Evolutionary conservation across 768 basidiomycete species (phyloP), one percentile per base, ranked within the genome.

Genomic region (Amanita inopinata): DNA sequence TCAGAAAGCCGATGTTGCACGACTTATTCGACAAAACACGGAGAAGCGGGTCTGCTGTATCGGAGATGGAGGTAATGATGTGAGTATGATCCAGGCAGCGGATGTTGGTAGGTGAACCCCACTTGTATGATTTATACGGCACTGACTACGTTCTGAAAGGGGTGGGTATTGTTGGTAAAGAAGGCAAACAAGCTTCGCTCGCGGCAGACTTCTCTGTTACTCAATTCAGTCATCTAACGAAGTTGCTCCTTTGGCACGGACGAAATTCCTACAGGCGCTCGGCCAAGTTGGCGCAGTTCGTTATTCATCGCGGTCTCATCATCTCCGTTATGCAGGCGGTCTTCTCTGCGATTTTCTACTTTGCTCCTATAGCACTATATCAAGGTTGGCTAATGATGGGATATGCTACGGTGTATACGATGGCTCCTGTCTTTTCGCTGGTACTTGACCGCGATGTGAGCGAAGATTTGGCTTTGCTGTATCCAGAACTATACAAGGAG

Each of bases 41-140:
- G 85, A 80, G 64, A 98, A 97, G 61, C 79, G 94, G 0, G 94
- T 99, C 0, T 98, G 94, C 60, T 98, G 96, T 57, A 98, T 98
- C 46, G 96, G 96, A 2, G 96, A 99, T 63, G 96, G 96, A 24
- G 96, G 96, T 3, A 99, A 99, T 59, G 96, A 99, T 58, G 96
- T 99, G 49, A 91, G 88, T 59, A 99, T 99, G 96, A 99, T 99
- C 48, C 96, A 98, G 56, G 96, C 96, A 1, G 96, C 96, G 2
- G 91, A 98, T 54, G 92, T 99, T 46, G 94, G 92, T 91, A 36
- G 58, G 90, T 78, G 4, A 23, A 23, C 33, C n/a, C 25, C 14
- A 22, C 11, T 43, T 31, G 14, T 12, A 15, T 8, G 27, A 2
- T 18, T 20, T n/a, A 30, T 36, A 42, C 42, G n/a, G 34, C 38